These are phyloP conservation scores for Neurospora sp. DNA, from an alignment of 2,329 filamentous ascomycete species.

Conservation along the genomic window DNA sequence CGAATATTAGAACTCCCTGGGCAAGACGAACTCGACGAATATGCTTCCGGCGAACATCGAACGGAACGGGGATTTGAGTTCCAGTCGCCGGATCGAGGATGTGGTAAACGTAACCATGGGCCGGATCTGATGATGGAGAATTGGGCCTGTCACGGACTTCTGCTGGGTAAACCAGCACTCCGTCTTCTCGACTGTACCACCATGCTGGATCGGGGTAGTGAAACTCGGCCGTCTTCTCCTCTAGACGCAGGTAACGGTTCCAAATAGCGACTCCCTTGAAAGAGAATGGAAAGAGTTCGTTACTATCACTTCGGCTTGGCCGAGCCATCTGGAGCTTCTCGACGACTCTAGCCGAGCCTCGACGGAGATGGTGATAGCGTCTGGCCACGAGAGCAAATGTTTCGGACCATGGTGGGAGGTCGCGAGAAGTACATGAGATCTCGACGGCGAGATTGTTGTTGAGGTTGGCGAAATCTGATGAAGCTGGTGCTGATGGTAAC, in stretches of 20 bases:
- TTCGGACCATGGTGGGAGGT: slow-evolving; percentile 27
- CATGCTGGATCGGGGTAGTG: slow-evolving; percentile 40
- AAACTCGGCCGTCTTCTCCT: slow-evolving; percentile 30
- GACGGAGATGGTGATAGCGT: slow-evolving; percentile 43
- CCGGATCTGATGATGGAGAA: background rate
- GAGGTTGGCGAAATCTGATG: background rate
- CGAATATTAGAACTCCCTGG: slow-evolving; percentile 46
- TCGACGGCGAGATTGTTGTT: slow-evolving; percentile 11
- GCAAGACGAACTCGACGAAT: slow-evolving; percentile 45
- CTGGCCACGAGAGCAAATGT: slow-evolving; percentile 40
- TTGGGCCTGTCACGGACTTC: background rate
- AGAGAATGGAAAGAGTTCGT: slow-evolving; percentile 7
- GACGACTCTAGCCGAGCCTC: slow-evolving; percentile 35
- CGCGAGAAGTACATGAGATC: slow-evolving; percentile 7
- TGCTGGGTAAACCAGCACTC: slow-evolving; percentile 43
- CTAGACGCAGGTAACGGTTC: slow-evolving; percentile 33
- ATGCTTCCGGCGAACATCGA: slow-evolving; percentile 37
- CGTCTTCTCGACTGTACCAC: slow-evolving; percentile 43
- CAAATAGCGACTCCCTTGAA: slow-evolving; percentile 32
- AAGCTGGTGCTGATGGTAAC: background rate
- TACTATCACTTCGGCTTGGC: slow-evolving; percentile 21
- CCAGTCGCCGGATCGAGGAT: slow-evolving; percentile 41
- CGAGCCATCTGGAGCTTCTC: slow-evolving; percentile 32
- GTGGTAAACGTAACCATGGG: slow-evolving; percentile 24
- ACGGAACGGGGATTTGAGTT: slow-evolving; percentile 36